phyloP scores from a whole-genome alignment of 2,329 filamentous ascomycete species.

The Ophiocordyceps robertsii region DNA sequence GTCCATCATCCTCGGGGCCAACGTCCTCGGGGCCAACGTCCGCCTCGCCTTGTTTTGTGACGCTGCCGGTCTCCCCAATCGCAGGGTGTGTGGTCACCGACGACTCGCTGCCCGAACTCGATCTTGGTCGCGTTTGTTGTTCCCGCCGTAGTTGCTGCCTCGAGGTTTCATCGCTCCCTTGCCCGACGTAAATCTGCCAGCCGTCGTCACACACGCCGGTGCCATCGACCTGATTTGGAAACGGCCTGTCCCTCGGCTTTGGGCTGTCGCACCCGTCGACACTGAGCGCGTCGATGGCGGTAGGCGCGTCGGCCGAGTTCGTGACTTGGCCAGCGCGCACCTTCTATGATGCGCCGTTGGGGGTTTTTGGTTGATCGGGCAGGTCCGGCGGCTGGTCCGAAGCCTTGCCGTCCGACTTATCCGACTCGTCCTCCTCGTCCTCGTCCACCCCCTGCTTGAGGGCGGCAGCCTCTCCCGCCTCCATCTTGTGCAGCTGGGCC shows the following conservation, averaged over 20 bases:
- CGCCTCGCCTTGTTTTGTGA: too few species aligned
- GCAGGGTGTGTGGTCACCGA: too few species aligned
- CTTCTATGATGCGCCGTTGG: slow-evolving; percentile 19
- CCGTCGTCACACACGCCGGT: neutral
- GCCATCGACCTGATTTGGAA: neutral
- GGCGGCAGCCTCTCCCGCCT: slow-evolving; percentile 43
- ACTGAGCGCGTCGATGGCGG: neutral
- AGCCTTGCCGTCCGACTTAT: slow-evolving; percentile 3
- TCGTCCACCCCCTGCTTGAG: slow-evolving; percentile 25
- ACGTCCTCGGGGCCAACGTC: too few species aligned
- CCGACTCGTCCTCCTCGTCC: slow-evolving; percentile 24
- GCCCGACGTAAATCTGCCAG: neutral
- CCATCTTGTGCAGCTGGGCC: slow-evolving; percentile 44
- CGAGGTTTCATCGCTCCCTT: too few species aligned
- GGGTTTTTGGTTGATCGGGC: slow-evolving; percentile 8
- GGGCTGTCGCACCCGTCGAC: neutral
- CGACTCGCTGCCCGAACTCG: too few species aligned
- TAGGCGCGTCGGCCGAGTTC: neutral
- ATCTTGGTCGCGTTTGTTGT: too few species aligned
- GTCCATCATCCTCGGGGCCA: too few species aligned
- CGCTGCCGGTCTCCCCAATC: too few species aligned
- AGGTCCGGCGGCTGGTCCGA: neutral
- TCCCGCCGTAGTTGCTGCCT: too few species aligned
- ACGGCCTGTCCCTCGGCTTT: neutral
- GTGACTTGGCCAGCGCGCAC: slow-evolving; percentile 5